Evolutionary conservation across 371 early-diverging fungal species (phyloP).

Genomic region (Rhizopus stolonifer): DNA sequence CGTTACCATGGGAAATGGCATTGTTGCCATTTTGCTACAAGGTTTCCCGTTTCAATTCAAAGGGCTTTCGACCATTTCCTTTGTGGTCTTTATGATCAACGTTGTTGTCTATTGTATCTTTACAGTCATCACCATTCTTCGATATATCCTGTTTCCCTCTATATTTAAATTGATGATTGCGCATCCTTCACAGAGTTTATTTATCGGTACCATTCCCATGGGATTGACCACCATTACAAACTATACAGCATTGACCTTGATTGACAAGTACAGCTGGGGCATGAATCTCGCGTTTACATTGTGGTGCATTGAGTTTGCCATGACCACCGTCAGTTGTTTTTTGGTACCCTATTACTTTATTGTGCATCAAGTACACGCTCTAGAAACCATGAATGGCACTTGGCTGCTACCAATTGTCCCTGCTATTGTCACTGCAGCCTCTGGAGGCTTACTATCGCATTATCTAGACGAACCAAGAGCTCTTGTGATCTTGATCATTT

Average conservation of each 20-base stretch:
- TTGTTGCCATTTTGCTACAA: slow-evolving; percentile 29
- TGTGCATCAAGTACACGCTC: slow-evolving; percentile 37
- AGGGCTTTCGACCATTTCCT: slow-evolving; percentile 37
- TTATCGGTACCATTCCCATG: slow-evolving; percentile 54
- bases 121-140: slow-evolving; percentile 21
- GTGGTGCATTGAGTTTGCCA: slow-evolving; percentile 36
- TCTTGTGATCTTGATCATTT: slow-evolving; percentile 28
- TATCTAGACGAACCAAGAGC: slow-evolving; percentile 22
- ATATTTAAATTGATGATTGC: slow-evolving; percentile 30
- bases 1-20: slow-evolving; percentile 46
- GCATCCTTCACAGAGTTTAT: slow-evolving; percentile 45
- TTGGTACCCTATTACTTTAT: slow-evolving; percentile 38
- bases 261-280: slow-evolving; percentile 31
- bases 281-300: slow-evolving; percentile 32
- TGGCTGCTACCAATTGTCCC: slow-evolving; percentile 52
- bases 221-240: slow-evolving; percentile 44
- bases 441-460: slow-evolving; percentile 45
- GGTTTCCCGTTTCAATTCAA: slow-evolving; percentile 41
- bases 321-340: slow-evolving; percentile 32
- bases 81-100: slow-evolving; percentile 38
- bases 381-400: slow-evolving; percentile 44
- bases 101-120: slow-evolving; percentile 32
- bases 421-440: slow-evolving; percentile 44
- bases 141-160: slow-evolving; percentile 38
- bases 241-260: slow-evolving; percentile 18